Conservation (phyloP, 345 rosid species). For the Eucalyptus erythrocorys region DNA sequence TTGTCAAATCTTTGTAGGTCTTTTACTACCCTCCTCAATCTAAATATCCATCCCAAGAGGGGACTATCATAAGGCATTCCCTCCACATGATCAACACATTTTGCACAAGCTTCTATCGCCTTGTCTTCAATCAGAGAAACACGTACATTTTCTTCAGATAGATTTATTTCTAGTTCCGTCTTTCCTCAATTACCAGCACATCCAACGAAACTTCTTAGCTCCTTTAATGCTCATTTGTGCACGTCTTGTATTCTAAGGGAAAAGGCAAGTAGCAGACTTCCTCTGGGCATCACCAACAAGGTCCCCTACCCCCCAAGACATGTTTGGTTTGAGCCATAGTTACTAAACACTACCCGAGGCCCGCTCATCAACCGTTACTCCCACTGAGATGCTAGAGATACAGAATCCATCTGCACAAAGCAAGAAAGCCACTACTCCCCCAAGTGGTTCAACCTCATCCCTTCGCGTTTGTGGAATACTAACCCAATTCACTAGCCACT, state of each 20-base stretch:
- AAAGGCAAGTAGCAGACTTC: background rate
- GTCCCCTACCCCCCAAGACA: background rate
- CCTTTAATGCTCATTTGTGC: background rate
- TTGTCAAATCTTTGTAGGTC: background rate
- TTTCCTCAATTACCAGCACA: background rate
- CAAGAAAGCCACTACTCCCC: background rate
- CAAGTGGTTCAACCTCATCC: background rate
- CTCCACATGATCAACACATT: background rate
- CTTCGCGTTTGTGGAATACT: background rate
- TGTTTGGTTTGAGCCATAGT: background rate
- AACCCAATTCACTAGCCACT: background rate
- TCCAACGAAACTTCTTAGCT: background rate
- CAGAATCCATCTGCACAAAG: background rate
- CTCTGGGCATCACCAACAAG: background rate
- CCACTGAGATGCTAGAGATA: background rate
- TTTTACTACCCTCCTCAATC: background rate
- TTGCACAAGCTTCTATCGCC: background rate
- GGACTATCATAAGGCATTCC: background rate
- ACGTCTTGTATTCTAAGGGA: background rate
- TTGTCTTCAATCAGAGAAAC: background rate
- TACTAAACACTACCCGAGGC: background rate
- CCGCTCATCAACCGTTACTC: background rate
- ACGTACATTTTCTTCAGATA: background rate
- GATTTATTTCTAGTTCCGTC: background rate
- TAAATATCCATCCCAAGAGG: background rate